Evolutionary conservation across 2,329 filamentous ascomycete species (phyloP), one percentile per base, ranked within the genome.

Genomic region (Curvularia sp.): DNA sequence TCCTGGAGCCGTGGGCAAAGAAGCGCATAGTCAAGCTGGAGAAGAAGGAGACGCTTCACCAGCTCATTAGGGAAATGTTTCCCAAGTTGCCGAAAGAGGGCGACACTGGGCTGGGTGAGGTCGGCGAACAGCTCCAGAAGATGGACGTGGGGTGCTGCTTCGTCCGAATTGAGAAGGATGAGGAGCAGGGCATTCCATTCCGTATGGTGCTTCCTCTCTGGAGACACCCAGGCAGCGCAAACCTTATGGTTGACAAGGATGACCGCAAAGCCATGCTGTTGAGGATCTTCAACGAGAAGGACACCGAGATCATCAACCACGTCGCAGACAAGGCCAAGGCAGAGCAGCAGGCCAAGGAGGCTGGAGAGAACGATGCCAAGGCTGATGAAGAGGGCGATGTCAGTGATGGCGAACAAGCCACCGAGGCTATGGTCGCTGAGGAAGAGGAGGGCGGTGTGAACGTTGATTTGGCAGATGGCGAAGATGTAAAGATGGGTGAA

Each of bases 181-280:
- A 86, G 39, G 82, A 85, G 60, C 83, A 88, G 67, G 86, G 85
- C 12, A 84, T 88, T 63, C 81, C 79, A 72, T 94, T 98, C 81
- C 83, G 86, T 26, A 92, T 97, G 86, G 91, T 94, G 1, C 84
- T 99, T 18, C 95, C 95, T 3, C 82, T 99, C 28, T 99, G 95
- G 95, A 90, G 96, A 79, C 96, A 93, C 75, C 86, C 96, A 61
- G 89, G 93, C 68, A 94, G 90, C 20, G 84, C 98, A 58, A 99
- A 99, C 77, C 86, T 99, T 53, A 99, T 99, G 95, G 83, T 99
- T 72, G 94, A 95, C 49, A 99, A 99, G 82, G 95, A 99, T 77
- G 95, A 99, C 66, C 87, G 95, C 15, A 89, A 78, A 72, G 95
- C 95, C 0, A 96, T 98, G 92, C 81, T 98, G 67, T 83, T 98